Percentiles rank a stretch among this genome's conserved stretches.
Evolutionary conservation across 495 filamentous ascomycete species (phyloP).

Genomic region (Bathelium albidoporum): DNA sequence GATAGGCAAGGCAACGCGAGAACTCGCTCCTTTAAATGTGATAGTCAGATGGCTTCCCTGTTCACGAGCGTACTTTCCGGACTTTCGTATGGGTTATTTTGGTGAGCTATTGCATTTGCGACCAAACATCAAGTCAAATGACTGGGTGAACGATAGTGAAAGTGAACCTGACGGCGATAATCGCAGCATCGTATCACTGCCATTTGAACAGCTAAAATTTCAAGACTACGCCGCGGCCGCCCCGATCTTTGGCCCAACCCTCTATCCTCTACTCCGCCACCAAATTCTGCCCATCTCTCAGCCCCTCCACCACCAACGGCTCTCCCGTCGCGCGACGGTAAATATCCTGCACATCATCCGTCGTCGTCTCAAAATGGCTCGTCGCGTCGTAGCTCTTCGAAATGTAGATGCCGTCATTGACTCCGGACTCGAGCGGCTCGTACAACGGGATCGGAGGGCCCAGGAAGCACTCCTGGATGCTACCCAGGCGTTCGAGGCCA

Average conservation of each 20-base stretch:
- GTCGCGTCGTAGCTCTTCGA: constrained; percentile 97
- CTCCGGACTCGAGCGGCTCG: constrained; percentile 79
- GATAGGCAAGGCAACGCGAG: too few relatives aligned
- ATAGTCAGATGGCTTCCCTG: too few relatives aligned
- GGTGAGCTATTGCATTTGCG: too few relatives aligned
- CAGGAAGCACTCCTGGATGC: constrained; percentile 97
- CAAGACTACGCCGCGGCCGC: too few relatives aligned
- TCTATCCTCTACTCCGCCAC: constrained; percentile 26
- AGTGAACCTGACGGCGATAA: too few relatives aligned
- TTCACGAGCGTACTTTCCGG: too few relatives aligned
- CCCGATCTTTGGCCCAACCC: background rate
- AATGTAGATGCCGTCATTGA: constrained; percentile 87
- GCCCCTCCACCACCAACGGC: constrained; percentile 57
- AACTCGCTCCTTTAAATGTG: too few relatives aligned
- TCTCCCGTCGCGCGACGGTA: constrained; percentile 80
- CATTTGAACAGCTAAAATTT: too few relatives aligned
- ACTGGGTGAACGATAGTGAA: too few relatives aligned
- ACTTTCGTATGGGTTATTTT: too few relatives aligned
- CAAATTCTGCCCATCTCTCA: constrained; percentile 35
- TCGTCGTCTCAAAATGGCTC: constrained; percentile 93
- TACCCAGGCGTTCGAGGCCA: constrained; percentile 85
- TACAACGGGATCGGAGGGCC: constrained; percentile 83
- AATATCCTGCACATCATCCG: constrained; percentile 89
- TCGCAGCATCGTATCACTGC: too few relatives aligned
- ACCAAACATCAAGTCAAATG: too few relatives aligned